Evolutionary conservation across 78 protist genomes (phyloP).

Genomic region (Dictyostelium capitatum): DNA sequence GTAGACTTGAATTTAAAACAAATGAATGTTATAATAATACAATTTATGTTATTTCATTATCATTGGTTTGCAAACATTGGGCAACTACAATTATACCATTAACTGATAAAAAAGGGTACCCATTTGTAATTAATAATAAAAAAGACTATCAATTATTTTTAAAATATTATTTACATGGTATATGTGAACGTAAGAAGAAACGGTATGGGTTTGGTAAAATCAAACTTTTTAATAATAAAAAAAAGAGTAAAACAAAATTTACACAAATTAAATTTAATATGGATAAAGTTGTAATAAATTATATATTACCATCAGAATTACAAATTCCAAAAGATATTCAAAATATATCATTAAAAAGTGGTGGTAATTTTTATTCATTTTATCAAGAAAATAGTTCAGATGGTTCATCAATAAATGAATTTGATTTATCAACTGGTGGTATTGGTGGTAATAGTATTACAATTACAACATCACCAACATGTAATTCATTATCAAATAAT

Average conservation of each 20-base stretch:
- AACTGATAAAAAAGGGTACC: background rate
- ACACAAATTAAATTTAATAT: background rate
- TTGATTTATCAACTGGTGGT: background rate
- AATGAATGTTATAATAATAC: conserved; percentile 9
- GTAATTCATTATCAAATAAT: background rate
- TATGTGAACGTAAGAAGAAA: background rate
- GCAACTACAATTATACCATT: background rate
- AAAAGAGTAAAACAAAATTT: conserved; percentile 1
- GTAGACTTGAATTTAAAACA: background rate
- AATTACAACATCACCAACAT: background rate
- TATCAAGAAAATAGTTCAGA: background rate
- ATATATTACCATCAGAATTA: background rate
- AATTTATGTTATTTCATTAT: background rate
- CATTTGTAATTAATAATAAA: background rate
- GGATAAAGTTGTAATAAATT: background rate
- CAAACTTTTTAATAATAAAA: background rate
- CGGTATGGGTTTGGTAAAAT: conserved; percentile 1
- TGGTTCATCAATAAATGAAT: background rate
- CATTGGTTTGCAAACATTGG: background rate
- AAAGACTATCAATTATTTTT: background rate
- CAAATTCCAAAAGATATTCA: background rate
- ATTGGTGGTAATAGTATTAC: background rate
- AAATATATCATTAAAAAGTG: background rate
- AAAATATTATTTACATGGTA: background rate
- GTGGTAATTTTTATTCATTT: background rate